These are phyloP conservation scores for Exophiala phaeomuriformis DNA, from an alignment of 2,329 filamentous ascomycete species.

Conservation along the genomic window DNA sequence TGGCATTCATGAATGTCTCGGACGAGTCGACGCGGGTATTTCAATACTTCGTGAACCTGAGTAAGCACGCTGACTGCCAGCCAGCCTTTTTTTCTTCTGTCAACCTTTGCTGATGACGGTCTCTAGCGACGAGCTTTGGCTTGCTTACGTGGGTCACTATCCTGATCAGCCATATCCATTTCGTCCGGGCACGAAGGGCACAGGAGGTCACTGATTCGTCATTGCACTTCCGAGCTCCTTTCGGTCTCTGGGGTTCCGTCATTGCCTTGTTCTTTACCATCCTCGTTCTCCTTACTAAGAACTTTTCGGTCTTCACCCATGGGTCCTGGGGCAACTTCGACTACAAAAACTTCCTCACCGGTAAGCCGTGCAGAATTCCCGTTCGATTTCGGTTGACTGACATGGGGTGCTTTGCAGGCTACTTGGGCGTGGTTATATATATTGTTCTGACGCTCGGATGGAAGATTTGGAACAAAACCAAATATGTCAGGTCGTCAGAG, in stretches of 20 bases:
- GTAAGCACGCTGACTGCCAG: constrained; percentile 42
- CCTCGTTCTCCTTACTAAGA: constrained; percentile 72
- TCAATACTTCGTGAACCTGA: constrained; percentile 56
- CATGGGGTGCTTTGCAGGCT: too few species aligned
- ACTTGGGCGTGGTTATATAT: not conserved
- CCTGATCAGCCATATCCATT: constrained; percentile 59
- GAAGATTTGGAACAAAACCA: not conserved
- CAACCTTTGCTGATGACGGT: too few species aligned
- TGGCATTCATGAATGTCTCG: constrained; percentile 61
- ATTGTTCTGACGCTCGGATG: not conserved
- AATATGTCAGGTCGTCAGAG: not conserved
- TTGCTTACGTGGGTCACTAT: constrained; percentile 61
- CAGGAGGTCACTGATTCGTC: constrained; percentile 50
- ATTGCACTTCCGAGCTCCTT: constrained; percentile 60
- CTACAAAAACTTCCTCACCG: constrained; percentile 69
- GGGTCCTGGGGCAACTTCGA: constrained; percentile 49
- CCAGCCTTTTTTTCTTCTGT: not conserved
- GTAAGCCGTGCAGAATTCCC: constrained; percentile 26
- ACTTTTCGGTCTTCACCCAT: constrained; percentile 63
- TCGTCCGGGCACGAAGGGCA: constrained; percentile 54
- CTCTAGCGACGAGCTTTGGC: constrained; percentile 45
- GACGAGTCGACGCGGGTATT: constrained; percentile 52
- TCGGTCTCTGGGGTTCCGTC: constrained; percentile 63
- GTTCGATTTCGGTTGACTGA: too few species aligned
- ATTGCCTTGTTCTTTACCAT: constrained; percentile 61